phyloP scores from a whole-genome alignment of 2,329 filamentous ascomycete species.

The Leptographium galeiforme region DNA sequence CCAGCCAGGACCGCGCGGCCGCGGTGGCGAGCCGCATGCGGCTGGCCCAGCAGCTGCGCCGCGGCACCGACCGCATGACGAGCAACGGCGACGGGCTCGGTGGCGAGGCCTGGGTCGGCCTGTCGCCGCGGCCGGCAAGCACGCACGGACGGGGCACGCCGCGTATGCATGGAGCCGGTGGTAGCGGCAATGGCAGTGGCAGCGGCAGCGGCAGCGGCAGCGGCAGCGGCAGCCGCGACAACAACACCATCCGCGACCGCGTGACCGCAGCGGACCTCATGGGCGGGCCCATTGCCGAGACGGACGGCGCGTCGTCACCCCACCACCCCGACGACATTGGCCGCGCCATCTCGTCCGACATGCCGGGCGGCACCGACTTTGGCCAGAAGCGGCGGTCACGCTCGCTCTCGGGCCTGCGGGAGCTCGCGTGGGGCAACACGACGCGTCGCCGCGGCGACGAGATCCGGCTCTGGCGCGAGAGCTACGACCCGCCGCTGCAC shows the following conservation, averaged over 20 bases:
- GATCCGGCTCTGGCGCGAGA: slow-evolving; percentile 51
- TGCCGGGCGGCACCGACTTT: slow-evolving; percentile 14
- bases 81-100: slow-evolving; percentile 16
- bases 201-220: not conserved
- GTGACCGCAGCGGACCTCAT: not conserved
- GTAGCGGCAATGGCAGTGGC: not conserved
- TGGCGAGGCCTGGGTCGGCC: slow-evolving; percentile 32
- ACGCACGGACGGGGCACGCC: slow-evolving; percentile 38
- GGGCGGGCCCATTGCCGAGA: not conserved
- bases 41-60: slow-evolving; percentile 18
- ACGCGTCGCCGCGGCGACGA: slow-evolving; percentile 46
- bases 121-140: slow-evolving; percentile 50
- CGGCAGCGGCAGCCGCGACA: not conserved
- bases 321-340: slow-evolving; percentile 43
- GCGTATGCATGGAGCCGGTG: slow-evolving; percentile 12
- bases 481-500: slow-evolving; percentile 35
- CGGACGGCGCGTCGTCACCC: no score
- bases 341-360: slow-evolving; percentile 47
- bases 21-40: slow-evolving; percentile 26
- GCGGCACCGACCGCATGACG: slow-evolving; percentile 14
- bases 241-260: not conserved
- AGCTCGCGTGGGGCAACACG: slow-evolving; percentile 18
- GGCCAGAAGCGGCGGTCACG: slow-evolving; percentile 41
- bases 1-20: slow-evolving; percentile 21
- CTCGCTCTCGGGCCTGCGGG: slow-evolving; percentile 42